Percentiles rank a stretch among this genome's conserved stretches.
Conservation (phyloP, 1,284 basidiomycete species). For the Xerocomus minutiporus region DNA sequence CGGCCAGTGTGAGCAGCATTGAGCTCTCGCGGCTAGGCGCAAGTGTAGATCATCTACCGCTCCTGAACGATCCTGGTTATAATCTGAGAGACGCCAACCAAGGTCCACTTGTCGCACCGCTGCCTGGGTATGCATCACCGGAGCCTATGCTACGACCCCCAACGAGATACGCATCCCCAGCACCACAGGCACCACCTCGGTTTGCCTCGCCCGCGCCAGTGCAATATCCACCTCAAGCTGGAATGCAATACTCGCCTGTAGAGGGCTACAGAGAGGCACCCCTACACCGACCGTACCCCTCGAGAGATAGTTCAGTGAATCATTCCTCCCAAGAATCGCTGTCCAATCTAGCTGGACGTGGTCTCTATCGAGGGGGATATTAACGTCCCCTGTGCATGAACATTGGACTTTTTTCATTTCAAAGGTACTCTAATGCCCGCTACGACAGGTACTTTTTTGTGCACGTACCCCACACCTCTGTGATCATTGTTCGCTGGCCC, state of each 20-base stretch:
- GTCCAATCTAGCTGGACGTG: conserved; percentile 31
- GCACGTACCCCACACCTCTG: conserved; percentile 1
- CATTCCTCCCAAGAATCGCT: conserved; percentile 15
- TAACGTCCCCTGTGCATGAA: conserved; percentile 2
- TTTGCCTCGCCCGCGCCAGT: conserved; percentile 15
- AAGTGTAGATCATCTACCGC: conserved; percentile 50
- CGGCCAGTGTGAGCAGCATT: conserved; percentile 39
- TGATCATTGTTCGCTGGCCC: conserved; percentile 8
- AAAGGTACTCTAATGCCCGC: conserved; percentile 15
- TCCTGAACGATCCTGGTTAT: conserved; percentile 40
- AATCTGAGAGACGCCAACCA: conserved; percentile 28
- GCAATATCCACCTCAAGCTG: conserved; percentile 31
- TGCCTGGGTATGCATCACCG: conserved; percentile 24
- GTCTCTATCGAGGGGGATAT: conserved; percentile 35
- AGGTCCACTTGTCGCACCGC: conserved; percentile 16
- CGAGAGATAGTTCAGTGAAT: conserved; percentile 13
- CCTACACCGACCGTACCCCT: conserved; percentile 43
- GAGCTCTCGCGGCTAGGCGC: conserved; percentile 54
- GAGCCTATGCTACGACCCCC: conserved; percentile 22
- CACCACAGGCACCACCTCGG: conserved; percentile 10
- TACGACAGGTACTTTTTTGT: conserved; percentile 13
- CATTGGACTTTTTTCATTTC: background rate
- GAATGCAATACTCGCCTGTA: conserved; percentile 21
- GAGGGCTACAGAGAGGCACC: conserved; percentile 43
- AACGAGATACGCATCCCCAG: conserved; percentile 29